phyloP scores from a whole-genome alignment of 306 rosid genomes.

The Citrullus amarus region DNA sequence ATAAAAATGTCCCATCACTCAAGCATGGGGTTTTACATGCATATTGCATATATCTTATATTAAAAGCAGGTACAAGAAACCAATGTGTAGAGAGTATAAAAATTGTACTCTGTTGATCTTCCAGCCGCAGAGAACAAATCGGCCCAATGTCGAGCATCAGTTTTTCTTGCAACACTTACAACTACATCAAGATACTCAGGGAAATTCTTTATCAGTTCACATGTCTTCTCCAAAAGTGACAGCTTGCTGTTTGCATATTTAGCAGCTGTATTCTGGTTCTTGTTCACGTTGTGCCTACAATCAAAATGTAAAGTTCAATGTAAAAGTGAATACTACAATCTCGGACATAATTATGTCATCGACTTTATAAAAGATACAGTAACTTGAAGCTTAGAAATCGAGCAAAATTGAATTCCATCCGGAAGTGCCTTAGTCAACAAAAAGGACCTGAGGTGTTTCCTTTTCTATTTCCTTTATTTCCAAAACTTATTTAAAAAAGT shows the following conservation, averaged over 20 bases:
- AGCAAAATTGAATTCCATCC: neutral
- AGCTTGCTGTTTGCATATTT: constrained; percentile 27
- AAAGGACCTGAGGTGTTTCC: neutral
- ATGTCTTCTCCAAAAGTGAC: constrained; percentile 89
- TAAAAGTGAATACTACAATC: neutral
- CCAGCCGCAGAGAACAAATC: constrained; percentile 95
- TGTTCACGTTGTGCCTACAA: constrained; percentile 68
- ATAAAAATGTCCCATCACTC: neutral
- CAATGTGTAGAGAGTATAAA: constrained; percentile 3
- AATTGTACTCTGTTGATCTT: constrained; percentile 77
- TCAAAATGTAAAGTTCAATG: neutral
- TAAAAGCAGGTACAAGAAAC: constrained; percentile 9
- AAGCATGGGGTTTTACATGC: neutral
- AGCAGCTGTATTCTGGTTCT: constrained; percentile 42
- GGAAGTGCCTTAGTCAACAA: neutral
- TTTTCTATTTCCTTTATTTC: neutral
- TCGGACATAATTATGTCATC: neutral
- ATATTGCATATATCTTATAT: neutral
- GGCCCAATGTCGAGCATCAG: constrained; percentile 99
- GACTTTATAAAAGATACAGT: neutral
- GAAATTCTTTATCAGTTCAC: constrained; percentile 77
- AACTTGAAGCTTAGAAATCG: neutral
- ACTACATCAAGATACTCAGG: constrained; percentile 91
- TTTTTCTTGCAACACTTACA: constrained; percentile 97
- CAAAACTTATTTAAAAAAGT: neutral